Percentiles rank a stretch among this genome's conserved stretches.
These are phyloP conservation scores for Xylaria arbuscula DNA, from an alignment of 2,329 filamentous ascomycete species.

Conservation along the genomic window DNA sequence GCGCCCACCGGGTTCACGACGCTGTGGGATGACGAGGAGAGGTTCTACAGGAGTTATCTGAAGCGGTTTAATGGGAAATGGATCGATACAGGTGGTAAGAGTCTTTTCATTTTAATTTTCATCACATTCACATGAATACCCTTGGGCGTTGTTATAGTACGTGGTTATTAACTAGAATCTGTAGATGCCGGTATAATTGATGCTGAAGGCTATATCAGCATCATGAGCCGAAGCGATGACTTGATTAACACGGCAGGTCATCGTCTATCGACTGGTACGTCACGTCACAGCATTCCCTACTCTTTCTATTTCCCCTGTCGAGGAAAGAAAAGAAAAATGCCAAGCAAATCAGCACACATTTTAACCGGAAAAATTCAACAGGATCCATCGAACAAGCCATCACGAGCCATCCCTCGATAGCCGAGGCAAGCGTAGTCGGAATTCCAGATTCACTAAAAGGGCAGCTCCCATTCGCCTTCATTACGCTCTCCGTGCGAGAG, in stretches of 20 bases:
- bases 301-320: background rate
- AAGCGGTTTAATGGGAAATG: constrained; percentile 83
- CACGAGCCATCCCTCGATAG: constrained; percentile 79
- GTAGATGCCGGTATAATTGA: constrained; percentile 87
- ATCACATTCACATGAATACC: background rate
- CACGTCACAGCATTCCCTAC: too few relatives aligned
- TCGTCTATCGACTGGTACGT: constrained; percentile 83
- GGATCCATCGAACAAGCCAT: constrained; percentile 92
- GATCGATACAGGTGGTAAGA: constrained; percentile 79
- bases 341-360: background rate
- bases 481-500: constrained; percentile 64
- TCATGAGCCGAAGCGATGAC: constrained; percentile 79
- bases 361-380: constrained; percentile 49
- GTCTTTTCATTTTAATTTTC: too few relatives aligned
- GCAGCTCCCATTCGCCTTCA: constrained; percentile 90
- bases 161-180: background rate
- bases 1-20: constrained; percentile 88
- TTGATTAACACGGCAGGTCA: constrained; percentile 97
- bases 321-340: background rate
- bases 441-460: constrained; percentile 90
- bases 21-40: constrained; percentile 84
- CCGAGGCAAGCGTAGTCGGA: constrained; percentile 86
- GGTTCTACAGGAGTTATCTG: constrained; percentile 88
- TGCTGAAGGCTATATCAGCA: constrained; percentile 72
- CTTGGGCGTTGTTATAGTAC: background rate